Base-by-base conservation (phyloP, 129 eudicot species). In the Ambrosia artemisiifolia region DNA sequence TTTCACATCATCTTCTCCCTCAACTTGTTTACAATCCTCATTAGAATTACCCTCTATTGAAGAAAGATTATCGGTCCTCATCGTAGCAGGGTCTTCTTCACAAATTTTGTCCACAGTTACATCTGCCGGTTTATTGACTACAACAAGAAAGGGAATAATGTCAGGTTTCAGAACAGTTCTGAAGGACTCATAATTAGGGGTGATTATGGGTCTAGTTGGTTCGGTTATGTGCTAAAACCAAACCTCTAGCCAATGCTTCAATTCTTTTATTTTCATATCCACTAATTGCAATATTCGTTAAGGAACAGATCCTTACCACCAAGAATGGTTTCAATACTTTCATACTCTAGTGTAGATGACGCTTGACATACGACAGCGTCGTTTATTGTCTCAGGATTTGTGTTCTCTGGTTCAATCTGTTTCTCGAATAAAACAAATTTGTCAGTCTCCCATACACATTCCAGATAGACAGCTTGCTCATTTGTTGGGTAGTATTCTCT, bases 381-480 rank as follows among this genome's bases (percentile, higher is more conserved):
- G 6, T 11, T 59, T 76, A 56, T 49, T 72, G 68, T 76, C 42
- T 74, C 88, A 48, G 76, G 74, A 63, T 30, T 64, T 55, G 64
- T 57, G 12, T 24, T 67, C 40, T 80, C 81, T 6, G 60, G 57
- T 75, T 77, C 82, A 63, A 20, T 65, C 46, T 24, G 66, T 69
- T 43, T 82, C 83, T 94, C 96, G 44, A 78, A 72, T 80, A 90
- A 83, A 46, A 80, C 76, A 40, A 73, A 90, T 65, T 85, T 94
- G 67, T 90, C 88, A 42, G 84, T 84, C 72, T 88, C 83, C 99
- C 97, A 94, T 16, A 72, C 78, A 68, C 94, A 90, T 34, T 90
- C 91, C 63, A 94, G 75, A 65, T 68, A 69, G 17, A 83, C 63
- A 75, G 55, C 59, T 67, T 62, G 80, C 73, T 90, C 94, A 71